Base-by-base conservation (phyloP, 202 grass and related monocot genomes). In the Elaeis oleifera region DNA sequence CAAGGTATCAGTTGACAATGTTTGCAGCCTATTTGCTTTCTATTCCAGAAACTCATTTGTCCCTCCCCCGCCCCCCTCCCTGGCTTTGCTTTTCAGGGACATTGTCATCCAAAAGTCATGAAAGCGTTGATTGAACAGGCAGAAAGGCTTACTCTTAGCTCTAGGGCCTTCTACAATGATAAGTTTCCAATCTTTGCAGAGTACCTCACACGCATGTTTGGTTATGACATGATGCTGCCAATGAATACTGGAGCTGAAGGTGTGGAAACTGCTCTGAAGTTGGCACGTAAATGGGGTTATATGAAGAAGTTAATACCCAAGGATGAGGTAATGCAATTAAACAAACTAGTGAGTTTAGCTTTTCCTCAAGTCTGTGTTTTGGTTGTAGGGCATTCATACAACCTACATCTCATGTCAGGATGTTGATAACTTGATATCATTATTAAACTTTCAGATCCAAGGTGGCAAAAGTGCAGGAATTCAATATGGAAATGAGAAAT, bases 181-280 rank as follows among this genome's bases (percentile, higher is more conserved):
- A 91, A 86, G 17, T 84, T 97, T 68, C 92, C 92, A 50, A 80
- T 80, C 61, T 91, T 97, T 81, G 92, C 92, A 0, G 74, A 81
- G 21, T 76, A 86, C 56, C 31, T 96, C 27, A 91, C 81, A 8
- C 73, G 72, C 57, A 79, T 97, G 81, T 97, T 97, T 85, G 84
- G 87, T 59, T 91, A 91, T 66, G 87, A 97, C 23, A 97, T 97
- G 92, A 75, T 91, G 92, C 54, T 97, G 53, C 92, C 92, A 8
- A 97, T 97, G 92, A 97, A 97, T 78, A 91, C 88, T 77, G 92
- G 92, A 54, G 92, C 92, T 70, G 92, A 91, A 77, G 92, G 92
- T 74, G 88, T 89, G 48, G 92, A 97, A 80, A 97, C 88, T 5
- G 92, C 92, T 72, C 78, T 97, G 68, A 97, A 91, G 32, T 50